phyloP scores from a whole-genome alignment of 208 protist species.

The Borovskyia barvae region DNA sequence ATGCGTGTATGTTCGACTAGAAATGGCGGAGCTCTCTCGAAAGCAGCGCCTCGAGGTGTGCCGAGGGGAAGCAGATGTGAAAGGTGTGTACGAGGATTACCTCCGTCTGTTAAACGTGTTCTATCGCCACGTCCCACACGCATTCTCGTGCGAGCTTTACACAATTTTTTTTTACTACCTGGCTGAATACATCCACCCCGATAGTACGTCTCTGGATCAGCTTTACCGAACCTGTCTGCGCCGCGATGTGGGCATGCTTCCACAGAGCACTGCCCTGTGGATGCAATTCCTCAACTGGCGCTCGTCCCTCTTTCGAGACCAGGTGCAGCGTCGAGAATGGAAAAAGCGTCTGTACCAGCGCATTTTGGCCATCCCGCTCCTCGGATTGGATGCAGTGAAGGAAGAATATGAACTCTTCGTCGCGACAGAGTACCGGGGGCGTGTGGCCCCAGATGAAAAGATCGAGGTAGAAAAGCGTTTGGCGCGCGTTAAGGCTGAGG shows the following conservation, averaged over 20 bases:
- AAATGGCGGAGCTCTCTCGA: conserved; percentile 52
- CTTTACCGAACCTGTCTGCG: conserved; percentile 63
- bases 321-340: conserved; percentile 49
- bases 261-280: conserved; percentile 74
- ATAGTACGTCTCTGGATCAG: conserved; percentile 47
- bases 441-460: conserved; percentile 55
- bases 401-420: conserved; percentile 78
- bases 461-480: conserved; percentile 45
- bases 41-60: conserved; percentile 44
- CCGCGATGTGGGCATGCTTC: conserved; percentile 68
- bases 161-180: conserved; percentile 70
- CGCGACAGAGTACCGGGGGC: conserved; percentile 49
- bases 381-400: conserved; percentile 65
- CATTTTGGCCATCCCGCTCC: conserved; percentile 69
- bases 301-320: conserved; percentile 39
- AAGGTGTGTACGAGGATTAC: conserved; percentile 52
- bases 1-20: conserved; percentile 47
- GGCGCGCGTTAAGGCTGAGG: conserved; percentile 38
- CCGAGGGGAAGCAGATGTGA: conserved; percentile 55
- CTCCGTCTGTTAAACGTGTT: conserved; percentile 78
- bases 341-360: conserved; percentile 60
- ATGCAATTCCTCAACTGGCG: conserved; percentile 64
- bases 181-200: conserved; percentile 56
- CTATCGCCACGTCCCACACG: conserved; percentile 73
- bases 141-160: conserved; percentile 74